These are phyloP conservation scores for Phytophthora palmivora DNA, from an alignment of 352 stramenopile species.

Conservation along the genomic window DNA sequence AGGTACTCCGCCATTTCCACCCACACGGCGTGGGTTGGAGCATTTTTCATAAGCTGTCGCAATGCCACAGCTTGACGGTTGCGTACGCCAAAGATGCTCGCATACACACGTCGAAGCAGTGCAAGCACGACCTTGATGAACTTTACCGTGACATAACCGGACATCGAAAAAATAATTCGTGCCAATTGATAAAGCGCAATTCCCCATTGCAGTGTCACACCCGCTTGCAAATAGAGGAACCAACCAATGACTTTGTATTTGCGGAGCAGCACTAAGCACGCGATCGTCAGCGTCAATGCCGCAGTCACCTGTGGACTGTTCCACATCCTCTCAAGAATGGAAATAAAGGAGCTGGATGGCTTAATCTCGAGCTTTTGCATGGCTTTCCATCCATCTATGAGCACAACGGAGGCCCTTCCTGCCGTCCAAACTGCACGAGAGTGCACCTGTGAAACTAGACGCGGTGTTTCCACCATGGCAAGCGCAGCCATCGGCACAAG, in stretches of 20 bases:
- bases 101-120: constrained; percentile 38
- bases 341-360: constrained; percentile 35
- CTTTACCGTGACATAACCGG: constrained; percentile 63
- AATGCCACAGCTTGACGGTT: constrained; percentile 62
- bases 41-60: constrained; percentile 62
- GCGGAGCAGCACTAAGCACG: constrained; percentile 41
- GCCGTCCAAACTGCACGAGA: constrained; percentile 26
- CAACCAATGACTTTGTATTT: constrained; percentile 75
- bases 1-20: constrained; percentile 66
- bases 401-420: constrained; percentile 33
- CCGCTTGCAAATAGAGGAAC: constrained; percentile 62
- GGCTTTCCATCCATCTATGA: constrained; percentile 37
- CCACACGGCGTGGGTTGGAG: constrained; percentile 59
- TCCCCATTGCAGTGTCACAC: constrained; percentile 69
- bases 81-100: constrained; percentile 47
- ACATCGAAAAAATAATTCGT: constrained; percentile 67
- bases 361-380: constrained; percentile 35
- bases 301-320: constrained; percentile 51
- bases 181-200: constrained; percentile 72
- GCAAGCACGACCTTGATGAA: constrained; percentile 49
- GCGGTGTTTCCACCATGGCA: constrained; percentile 45
- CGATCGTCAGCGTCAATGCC: constrained; percentile 37
- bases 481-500: constrained; percentile 40
- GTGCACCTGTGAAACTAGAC: constrained; percentile 35
- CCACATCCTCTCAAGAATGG: constrained; percentile 33